These are phyloP conservation scores for Thelephora ganbajun DNA, from an alignment of 768 basidiomycete genomes.

Conservation along the genomic window DNA sequence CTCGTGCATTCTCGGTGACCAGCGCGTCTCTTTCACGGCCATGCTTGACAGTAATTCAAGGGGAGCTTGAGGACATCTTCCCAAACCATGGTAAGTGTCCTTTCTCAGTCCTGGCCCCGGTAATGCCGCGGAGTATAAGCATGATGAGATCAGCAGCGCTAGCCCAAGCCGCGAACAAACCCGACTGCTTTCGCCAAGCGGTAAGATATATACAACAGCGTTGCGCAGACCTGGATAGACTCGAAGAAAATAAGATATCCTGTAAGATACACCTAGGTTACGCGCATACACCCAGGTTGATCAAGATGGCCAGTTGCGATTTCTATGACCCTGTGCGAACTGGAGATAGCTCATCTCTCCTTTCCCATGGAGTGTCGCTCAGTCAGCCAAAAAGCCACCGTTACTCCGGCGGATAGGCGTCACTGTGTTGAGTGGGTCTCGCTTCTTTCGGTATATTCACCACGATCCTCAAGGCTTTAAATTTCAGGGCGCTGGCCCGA, in stretches of 20 bases:
- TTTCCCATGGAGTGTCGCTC: constrained; percentile 49
- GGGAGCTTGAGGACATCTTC: background rate
- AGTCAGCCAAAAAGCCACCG: background rate
- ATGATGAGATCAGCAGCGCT: constrained; percentile 9
- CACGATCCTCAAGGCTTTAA: background rate
- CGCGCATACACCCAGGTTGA: background rate
- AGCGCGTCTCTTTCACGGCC: too few species aligned
- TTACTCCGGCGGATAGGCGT: background rate
- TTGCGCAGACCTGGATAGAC: constrained; percentile 44
- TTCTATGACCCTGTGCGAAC: constrained; percentile 65
- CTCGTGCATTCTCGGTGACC: too few species aligned
- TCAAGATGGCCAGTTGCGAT: constrained; percentile 39
- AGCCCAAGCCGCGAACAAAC: constrained; percentile 17
- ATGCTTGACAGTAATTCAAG: background rate
- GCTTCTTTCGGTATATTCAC: background rate
- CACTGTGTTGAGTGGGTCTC: background rate
- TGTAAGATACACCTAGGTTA: constrained; percentile 21
- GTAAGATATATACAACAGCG: constrained; percentile 30
- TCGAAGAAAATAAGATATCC: constrained; percentile 46
- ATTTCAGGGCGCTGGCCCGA: constrained; percentile 48
- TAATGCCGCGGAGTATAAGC: constrained; percentile 2
- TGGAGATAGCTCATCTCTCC: constrained; percentile 61
- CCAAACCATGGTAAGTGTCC: background rate
- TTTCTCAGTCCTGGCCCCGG: background rate
- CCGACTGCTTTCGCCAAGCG: constrained; percentile 52